Evolutionary conservation across 192 early-diverging fungal species (phyloP).

Genomic region (Gaertneriomyces semiglobifer): DNA sequence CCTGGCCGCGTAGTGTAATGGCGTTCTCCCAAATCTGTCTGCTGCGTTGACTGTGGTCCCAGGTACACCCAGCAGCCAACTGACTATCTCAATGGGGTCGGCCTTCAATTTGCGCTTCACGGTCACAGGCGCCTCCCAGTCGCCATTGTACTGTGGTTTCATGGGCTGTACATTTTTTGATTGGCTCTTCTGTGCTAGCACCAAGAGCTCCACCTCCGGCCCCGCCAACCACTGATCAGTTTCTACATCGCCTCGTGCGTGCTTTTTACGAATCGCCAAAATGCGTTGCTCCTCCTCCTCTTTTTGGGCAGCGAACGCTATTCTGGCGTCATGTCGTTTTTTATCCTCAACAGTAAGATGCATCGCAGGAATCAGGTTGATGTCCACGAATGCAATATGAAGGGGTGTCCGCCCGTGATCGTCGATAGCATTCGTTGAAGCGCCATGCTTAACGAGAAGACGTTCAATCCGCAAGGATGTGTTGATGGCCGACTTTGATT

Average conservation of each 20-base stretch:
- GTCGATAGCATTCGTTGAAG: constrained; percentile 51
- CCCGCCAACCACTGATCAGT: constrained; percentile 20
- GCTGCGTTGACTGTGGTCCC: constrained; percentile 30
- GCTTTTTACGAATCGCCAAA: constrained; percentile 1
- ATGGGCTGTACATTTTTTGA: not conserved
- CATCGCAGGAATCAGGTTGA: constrained; percentile 43
- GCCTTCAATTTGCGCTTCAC: constrained; percentile 11
- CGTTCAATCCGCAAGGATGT: constrained; percentile 47
- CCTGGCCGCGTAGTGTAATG: constrained; percentile 53
- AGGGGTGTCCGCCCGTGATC: constrained; percentile 49
- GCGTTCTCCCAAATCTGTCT: constrained; percentile 52
- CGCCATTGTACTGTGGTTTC: constrained; percentile 8
- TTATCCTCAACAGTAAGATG: constrained; percentile 30
- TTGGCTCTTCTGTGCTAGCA: too few species aligned
- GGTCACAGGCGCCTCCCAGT: constrained; percentile 29
- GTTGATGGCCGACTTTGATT: constrained; percentile 45
- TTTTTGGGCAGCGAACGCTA: not conserved
- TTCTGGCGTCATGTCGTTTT: constrained; percentile 5
- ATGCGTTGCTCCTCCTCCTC: not conserved
- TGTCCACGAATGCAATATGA: constrained; percentile 46
- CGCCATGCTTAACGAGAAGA: constrained; percentile 38
- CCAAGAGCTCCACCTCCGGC: not conserved
- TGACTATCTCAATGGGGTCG: constrained; percentile 55
- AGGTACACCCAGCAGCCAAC: constrained; percentile 28
- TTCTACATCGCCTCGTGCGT: constrained; percentile 6